phyloP scores from a whole-genome alignment of 2,329 filamentous ascomycete species.

The Anthostomella pinea region DNA sequence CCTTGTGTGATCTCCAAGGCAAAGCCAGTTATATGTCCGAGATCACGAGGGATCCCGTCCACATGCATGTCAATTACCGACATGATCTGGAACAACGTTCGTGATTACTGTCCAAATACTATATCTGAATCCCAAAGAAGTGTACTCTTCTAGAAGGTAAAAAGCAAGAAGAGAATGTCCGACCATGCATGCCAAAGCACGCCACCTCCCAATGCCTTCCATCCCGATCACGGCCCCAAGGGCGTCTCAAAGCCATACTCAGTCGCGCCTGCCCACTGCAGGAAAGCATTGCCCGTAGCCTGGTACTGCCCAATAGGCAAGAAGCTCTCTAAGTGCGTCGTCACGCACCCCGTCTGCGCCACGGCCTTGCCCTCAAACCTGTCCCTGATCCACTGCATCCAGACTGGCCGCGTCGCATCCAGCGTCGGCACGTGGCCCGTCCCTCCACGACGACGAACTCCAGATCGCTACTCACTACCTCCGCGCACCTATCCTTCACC shows the following conservation, averaged over 20 bases:
- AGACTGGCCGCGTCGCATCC: slow-evolving; percentile 18
- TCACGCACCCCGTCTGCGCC: slow-evolving; percentile 10
- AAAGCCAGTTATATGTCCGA: too few species aligned
- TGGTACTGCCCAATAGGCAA: slow-evolving; percentile 14
- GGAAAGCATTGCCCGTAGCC: slow-evolving; percentile 14
- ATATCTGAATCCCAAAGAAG: too few species aligned
- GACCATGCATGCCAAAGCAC: too few species aligned
- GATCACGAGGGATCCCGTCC: too few species aligned
- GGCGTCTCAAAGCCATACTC: slow-evolving; percentile 18
- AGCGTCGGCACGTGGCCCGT: slow-evolving; percentile 19
- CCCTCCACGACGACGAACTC: slow-evolving; percentile 23
- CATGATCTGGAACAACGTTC: too few species aligned
- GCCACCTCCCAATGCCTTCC: too few species aligned
- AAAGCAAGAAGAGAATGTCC: too few species aligned
- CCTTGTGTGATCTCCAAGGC: too few species aligned
- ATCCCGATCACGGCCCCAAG: slow-evolving; percentile 15
- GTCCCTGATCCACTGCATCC: slow-evolving; percentile 24
- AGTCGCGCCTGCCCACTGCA: slow-evolving; percentile 17
- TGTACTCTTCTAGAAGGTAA: too few species aligned
- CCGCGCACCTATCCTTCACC: slow-evolving; percentile 12
- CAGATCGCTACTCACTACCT: slow-evolving; percentile 1
- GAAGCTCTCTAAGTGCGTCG: slow-evolving; percentile 13
- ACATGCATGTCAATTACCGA: too few species aligned
- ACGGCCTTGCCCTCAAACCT: slow-evolving; percentile 16
- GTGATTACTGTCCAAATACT: too few species aligned